phyloP scores from a whole-genome alignment of 2,329 filamentous ascomycete species.

The Penicillium sclerotigenum region DNA sequence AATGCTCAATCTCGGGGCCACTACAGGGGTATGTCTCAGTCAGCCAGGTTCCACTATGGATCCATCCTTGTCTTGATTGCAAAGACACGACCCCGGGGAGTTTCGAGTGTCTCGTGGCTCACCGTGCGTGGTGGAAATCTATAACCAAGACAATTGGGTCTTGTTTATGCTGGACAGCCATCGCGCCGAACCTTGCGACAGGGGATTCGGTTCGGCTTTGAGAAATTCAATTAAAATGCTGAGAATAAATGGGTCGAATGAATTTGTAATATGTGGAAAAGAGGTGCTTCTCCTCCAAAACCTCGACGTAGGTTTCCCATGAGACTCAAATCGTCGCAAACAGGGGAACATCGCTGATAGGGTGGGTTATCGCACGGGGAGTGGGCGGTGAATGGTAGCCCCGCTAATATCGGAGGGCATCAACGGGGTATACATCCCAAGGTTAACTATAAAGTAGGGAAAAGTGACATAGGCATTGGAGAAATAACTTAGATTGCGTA shows the following conservation, averaged over 20 bases:
- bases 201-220: not conserved
- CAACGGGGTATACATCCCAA: not conserved
- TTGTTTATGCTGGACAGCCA: conserved; percentile 48
- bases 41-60: not conserved
- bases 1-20: conserved; percentile 89
- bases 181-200: conserved; percentile 19
- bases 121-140: conserved; percentile 74
- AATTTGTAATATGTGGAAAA: conserved; percentile 2
- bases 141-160: conserved; percentile 72
- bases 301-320: conserved; percentile 9
- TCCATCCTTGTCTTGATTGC: not conserved
- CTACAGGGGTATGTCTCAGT: conserved; percentile 38
- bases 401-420: conserved; percentile 7
- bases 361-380: conserved; percentile 21
- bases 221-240: not conserved
- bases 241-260: not conserved
- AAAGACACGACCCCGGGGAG: not conserved
- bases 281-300: conserved; percentile 11
- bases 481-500: not conserved
- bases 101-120: conserved; percentile 17
- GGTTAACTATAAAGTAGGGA: not conserved
- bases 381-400: conserved; percentile 19
- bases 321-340: conserved; percentile 9
- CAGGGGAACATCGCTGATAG: conserved; percentile 21
- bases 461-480: not conserved